Conservation (phyloP, 768 basidiomycete species). For the Sporobolomyces pararoseus region DNA sequence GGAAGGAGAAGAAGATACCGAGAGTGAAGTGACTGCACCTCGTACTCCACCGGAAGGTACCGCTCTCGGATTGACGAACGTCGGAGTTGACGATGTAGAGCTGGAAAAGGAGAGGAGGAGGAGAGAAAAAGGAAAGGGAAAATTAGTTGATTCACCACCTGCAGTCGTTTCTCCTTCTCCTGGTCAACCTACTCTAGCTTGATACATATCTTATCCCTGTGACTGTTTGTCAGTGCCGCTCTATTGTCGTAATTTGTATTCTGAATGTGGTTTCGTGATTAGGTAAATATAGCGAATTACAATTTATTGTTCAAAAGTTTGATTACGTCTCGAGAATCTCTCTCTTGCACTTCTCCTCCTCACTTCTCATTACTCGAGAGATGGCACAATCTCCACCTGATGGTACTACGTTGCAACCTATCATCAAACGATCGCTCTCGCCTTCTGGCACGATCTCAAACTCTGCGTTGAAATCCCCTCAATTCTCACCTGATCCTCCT, state of each 20-base stretch:
- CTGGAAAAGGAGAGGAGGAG: conserved; percentile 13
- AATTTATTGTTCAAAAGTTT: too few relatives aligned
- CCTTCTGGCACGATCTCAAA: neutral
- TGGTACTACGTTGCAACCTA: conserved; percentile 9
- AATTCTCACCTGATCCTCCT: conserved; percentile 7
- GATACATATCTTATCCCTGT: too few relatives aligned
- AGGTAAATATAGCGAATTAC: too few relatives aligned
- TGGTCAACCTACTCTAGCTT: neutral
- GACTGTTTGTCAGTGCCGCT: too few relatives aligned
- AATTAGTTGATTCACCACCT: neutral
- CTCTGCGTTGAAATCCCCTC: conserved; percentile 2
- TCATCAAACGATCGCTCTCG: conserved; percentile 30
- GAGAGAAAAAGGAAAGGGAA: conserved; percentile 30
- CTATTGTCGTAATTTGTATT: too few relatives aligned
- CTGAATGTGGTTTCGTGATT: too few relatives aligned
- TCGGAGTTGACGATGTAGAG: conserved; percentile 6
- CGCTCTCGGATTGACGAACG: neutral
- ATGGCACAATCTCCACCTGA: conserved; percentile 12
- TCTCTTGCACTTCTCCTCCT: neutral
- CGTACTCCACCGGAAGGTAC: conserved; percentile 11
- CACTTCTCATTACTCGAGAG: neutral
- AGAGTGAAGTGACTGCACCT: conserved; percentile 6
- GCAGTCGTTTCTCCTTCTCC: too few relatives aligned
- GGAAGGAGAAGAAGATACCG: conserved; percentile 2
- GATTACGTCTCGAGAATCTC: neutral